These are phyloP conservation scores for Chrysochromulina parva DNA, from an alignment of 78 protist species.

Conservation along the genomic window DNA sequence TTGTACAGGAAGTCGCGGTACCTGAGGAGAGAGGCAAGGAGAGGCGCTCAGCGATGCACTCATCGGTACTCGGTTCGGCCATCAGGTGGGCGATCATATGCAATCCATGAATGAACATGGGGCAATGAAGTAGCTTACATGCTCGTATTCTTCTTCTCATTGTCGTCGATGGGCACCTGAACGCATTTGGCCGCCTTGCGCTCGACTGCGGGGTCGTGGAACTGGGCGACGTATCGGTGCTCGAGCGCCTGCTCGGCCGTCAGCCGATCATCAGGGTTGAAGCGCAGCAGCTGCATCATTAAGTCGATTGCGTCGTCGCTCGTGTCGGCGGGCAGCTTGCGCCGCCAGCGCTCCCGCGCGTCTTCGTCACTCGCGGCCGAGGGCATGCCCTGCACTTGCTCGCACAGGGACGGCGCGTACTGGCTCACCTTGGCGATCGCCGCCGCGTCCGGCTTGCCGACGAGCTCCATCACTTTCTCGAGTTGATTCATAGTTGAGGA, in stretches of 20 bases:
- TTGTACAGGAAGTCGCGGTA: too few relatives aligned
- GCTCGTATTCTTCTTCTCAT: slow-evolving; percentile 62
- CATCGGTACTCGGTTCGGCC: too few relatives aligned
- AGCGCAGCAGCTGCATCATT: slow-evolving; percentile 76
- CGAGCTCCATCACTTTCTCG: slow-evolving; percentile 59
- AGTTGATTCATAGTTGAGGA: slow-evolving; percentile 95
- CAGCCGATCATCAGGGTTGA: slow-evolving; percentile 92
- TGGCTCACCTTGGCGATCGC: neutral
- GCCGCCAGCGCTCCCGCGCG: neutral
- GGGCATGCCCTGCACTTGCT: neutral
- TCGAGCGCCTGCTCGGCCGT: slow-evolving; percentile 91
- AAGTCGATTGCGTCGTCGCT: slow-evolving; percentile 91
- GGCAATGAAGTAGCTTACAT: too few relatives aligned
- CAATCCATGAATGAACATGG: too few relatives aligned
- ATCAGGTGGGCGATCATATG: too few relatives aligned
- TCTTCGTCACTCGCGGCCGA: neutral
- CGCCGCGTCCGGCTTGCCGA: slow-evolving; percentile 1
- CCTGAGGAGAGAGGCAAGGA: too few relatives aligned
- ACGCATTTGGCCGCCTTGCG: slow-evolving; percentile 27
- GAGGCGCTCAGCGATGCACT: too few relatives aligned
- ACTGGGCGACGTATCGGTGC: slow-evolving; percentile 91
- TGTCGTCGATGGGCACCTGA: slow-evolving; percentile 79
- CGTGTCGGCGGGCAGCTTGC: slow-evolving; percentile 78
- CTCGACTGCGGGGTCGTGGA: slow-evolving; percentile 80
- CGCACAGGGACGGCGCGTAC: slow-evolving; percentile 9